A percentile compares a stretch with the other conserved stretches of the same genome.
Conservation (phyloP, 805 yeast genomes). For the Zygosaccharomyces gambellarensis region DNA sequence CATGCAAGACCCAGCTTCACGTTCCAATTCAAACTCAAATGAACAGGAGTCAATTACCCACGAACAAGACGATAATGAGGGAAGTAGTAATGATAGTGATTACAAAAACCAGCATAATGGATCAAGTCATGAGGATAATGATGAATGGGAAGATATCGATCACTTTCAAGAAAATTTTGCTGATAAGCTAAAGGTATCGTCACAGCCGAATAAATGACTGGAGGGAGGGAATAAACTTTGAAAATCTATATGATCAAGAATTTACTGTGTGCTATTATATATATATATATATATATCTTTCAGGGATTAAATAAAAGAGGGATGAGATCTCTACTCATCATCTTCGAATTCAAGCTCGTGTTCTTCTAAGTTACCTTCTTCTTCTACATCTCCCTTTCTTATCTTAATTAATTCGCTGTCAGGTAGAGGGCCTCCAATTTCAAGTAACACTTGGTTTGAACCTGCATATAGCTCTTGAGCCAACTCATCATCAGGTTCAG, state of each 20-base stretch:
- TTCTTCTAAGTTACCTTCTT: slow-evolving; percentile 33
- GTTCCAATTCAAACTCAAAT: slow-evolving; percentile 15
- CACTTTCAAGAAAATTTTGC: slow-evolving; percentile 34
- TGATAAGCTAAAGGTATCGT: slow-evolving; percentile 10
- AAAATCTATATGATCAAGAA: not conserved
- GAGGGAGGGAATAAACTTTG: not conserved
- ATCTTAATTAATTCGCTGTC: slow-evolving; percentile 33
- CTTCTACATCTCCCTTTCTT: slow-evolving; percentile 37
- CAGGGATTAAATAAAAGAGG: not conserved
- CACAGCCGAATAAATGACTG: not conserved
- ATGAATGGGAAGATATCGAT: slow-evolving; percentile 37
- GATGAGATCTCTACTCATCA: not conserved
- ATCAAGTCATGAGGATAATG: slow-evolving; percentile 23
- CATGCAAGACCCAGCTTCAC: slow-evolving; percentile 14
- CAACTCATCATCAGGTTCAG: slow-evolving; percentile 39
- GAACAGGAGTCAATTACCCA: slow-evolving; percentile 15
- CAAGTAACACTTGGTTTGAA: slow-evolving; percentile 44
- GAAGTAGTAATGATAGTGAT: slow-evolving; percentile 20
- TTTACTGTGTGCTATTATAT: slow-evolving; percentile 3
- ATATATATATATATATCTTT: not conserved
- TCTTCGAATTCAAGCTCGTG: slow-evolving; percentile 16
- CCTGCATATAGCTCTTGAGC: slow-evolving; percentile 58
- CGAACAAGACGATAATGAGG: slow-evolving; percentile 21
- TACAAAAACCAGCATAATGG: slow-evolving; percentile 10
- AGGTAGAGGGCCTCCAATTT: slow-evolving; percentile 59